Evolutionary conservation across 208 protist genomes (phyloP), one percentile per base, ranked within the genome.

Genomic region (Leishmania turanica): DNA sequence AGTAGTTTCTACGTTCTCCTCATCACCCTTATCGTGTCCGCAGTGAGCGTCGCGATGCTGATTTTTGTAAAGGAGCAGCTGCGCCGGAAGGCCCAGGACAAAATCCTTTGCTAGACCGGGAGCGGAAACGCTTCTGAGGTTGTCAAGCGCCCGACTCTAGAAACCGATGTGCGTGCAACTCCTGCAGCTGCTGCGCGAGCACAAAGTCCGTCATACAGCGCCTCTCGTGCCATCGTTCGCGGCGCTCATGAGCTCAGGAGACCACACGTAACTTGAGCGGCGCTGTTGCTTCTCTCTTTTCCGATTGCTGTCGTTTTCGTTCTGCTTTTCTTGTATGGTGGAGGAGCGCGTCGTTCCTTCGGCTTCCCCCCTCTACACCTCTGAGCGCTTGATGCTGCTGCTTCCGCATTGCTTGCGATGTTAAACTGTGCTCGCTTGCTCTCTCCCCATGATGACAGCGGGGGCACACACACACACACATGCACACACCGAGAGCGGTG

Each of bases 1-100:
- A 82, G 54, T 34, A 78, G 62, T 58, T 86, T 91, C 69, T 83
- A 81, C 45, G 82, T 85, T 65, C 2, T 89, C 6, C 27, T 90
- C 13, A 72, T 92, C 31, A 81, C 84, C 15, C 19, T 88, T n/a
- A 56, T 81, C 34, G 65, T 79, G 19, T 78, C 60, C 19, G 80
- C 68, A 2, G 8, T 84, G 6, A 72, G 81, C 70, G 11, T 82
- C 6, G 70, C 77, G 5, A 74, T 79, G 1, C 70, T 92, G 21
- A 42, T 78, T 34, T 88, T 88, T 37, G 83, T 89, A 2, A 79
- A 84, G 75, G 84, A 92, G 54, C 78, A 83, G 49, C 75, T 86
- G 49, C 79, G 62, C 34, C 80, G 78, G 2, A 75, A 86, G 13
- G 54, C n/a, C 3, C 40, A 78, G 34, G 83, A 84, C 42, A 51